A percentile compares a stretch with the other conserved stretches of the same genome.
phyloP scores from a whole-genome alignment of 306 rosid genomes.

The Sindora glabra region DNA sequence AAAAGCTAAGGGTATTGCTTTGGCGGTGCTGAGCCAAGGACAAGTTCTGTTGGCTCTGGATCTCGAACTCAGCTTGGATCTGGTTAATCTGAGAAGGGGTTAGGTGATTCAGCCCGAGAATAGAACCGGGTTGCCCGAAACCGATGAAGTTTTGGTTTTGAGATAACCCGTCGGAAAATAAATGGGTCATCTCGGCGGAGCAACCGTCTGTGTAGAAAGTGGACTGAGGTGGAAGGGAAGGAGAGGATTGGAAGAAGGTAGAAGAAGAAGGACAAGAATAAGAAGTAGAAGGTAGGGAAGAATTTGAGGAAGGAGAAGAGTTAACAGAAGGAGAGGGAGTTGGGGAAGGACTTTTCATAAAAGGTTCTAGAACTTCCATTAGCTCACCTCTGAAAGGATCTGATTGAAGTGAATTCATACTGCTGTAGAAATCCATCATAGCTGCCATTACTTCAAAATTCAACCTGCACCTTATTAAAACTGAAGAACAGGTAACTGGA shows the following conservation, averaged over 20 bases:
- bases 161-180: constrained; percentile 40
- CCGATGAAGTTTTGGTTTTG: constrained; percentile 28
- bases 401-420: constrained; percentile 39
- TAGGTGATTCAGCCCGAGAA: constrained; percentile 53
- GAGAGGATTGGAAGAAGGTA: constrained; percentile 3
- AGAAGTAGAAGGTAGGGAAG: constrained; percentile 25
- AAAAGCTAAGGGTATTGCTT: constrained; percentile 19
- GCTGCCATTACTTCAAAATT: constrained; percentile 48
- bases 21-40: constrained; percentile 17
- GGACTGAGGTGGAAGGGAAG: constrained; percentile 26
- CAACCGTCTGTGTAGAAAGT: constrained; percentile 19
- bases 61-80: constrained; percentile 68
- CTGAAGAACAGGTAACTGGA: too few relatives aligned
- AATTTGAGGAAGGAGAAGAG: too few relatives aligned
- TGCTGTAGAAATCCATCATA: constrained; percentile 60
- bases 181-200: constrained; percentile 34
- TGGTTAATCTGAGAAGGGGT: constrained; percentile 62
- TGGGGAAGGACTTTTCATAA: constrained; percentile 76
- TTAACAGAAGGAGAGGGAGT: neutral
- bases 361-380: constrained; percentile 98
- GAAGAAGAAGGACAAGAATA: constrained; percentile 11
- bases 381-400: constrained; percentile 72
- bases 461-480: too few relatives aligned
- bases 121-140: constrained; percentile 32
- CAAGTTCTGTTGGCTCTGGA: constrained; percentile 24